These are phyloP conservation scores for Lodderomyces parapsilosis DNA, from an alignment of 1,139 yeast species.

Conservation along the genomic window DNA sequence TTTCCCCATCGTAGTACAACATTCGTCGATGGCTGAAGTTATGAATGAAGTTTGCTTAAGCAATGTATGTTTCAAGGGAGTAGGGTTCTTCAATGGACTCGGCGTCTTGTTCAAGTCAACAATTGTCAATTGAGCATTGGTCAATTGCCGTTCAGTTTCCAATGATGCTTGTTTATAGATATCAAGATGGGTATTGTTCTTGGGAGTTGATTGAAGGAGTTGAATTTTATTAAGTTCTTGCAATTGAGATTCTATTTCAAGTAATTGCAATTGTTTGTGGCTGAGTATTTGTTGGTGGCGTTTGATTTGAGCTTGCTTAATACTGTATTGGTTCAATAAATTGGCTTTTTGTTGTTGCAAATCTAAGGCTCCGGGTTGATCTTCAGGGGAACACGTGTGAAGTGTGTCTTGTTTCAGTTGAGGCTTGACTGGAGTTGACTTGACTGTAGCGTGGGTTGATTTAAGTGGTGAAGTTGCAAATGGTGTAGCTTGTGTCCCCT, in stretches of 20 bases:
- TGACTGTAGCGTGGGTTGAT: background rate
- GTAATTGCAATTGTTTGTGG: constrained; percentile 25
- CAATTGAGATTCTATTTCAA: constrained; percentile 21
- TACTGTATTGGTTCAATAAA: constrained; percentile 16
- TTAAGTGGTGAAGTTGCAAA: background rate
- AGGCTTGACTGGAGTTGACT: background rate
- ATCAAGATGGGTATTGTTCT: constrained; percentile 5
- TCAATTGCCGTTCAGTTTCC: constrained; percentile 13
- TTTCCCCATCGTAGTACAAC: constrained; percentile 10
- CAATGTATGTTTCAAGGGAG: constrained; percentile 5
- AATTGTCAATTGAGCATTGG: constrained; percentile 7
- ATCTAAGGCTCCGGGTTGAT: background rate
- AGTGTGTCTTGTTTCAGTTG: background rate
- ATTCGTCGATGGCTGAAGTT: constrained; percentile 7
- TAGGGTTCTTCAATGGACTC: constrained; percentile 1
- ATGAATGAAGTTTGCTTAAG: constrained; percentile 8
- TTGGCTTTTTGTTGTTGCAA: constrained; percentile 10
- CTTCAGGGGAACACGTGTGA: background rate
- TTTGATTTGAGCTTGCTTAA: constrained; percentile 25
- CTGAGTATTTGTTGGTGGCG: constrained; percentile 25
- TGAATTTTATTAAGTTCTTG: constrained; percentile 4
- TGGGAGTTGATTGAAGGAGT: background rate
- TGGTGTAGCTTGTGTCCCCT: background rate
- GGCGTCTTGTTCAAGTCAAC: constrained; percentile 2
- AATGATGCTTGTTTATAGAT: constrained; percentile 12